phyloP scores from a whole-genome alignment of 139 green algal genomes.

The Pycnococcus provasolii region DNA sequence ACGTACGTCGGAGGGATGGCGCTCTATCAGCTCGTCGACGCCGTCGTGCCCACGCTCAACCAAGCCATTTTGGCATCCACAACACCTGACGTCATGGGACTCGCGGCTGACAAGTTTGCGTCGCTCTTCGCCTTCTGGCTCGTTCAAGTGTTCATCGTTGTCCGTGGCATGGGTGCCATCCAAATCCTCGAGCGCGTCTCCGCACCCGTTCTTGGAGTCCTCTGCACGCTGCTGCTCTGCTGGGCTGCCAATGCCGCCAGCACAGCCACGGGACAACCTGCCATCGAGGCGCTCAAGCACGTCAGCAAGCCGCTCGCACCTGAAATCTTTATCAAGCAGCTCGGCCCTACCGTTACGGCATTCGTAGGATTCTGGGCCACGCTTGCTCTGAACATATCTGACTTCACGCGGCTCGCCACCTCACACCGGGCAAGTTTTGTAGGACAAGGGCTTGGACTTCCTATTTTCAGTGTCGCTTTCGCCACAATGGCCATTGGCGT shows the following conservation, averaged over 20 bases:
- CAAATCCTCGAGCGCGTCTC: slow-evolving; percentile 51
- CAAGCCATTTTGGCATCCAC: background rate
- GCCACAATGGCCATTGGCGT: slow-evolving; percentile 60
- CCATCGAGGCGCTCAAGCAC: background rate
- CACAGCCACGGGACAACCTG: background rate
- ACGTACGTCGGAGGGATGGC: slow-evolving; percentile 46
- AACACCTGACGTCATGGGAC: background rate
- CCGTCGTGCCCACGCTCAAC: too few relatives aligned
- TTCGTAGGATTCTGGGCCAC: slow-evolving; percentile 70
- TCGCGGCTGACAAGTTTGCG: background rate
- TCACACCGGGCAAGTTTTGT: slow-evolving; percentile 49
- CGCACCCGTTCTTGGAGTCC: slow-evolving; percentile 58
- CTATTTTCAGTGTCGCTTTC: slow-evolving; percentile 65
- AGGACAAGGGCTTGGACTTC: slow-evolving; percentile 62
- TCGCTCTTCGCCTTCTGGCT: slow-evolving; percentile 27
- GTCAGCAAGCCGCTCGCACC: slow-evolving; percentile 39
- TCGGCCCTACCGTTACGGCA: slow-evolving; percentile 47
- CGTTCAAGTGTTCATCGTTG: slow-evolving; percentile 46
- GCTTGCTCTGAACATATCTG: slow-evolving; percentile 68
- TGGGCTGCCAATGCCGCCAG: slow-evolving; percentile 50
- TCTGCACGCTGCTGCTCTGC: slow-evolving; percentile 47
- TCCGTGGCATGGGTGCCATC: slow-evolving; percentile 64
- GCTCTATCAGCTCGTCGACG: slow-evolving; percentile 15
- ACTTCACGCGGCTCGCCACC: slow-evolving; percentile 55
- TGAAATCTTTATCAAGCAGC: slow-evolving; percentile 36